These are phyloP conservation scores for Ephemerocybe angulata DNA, from an alignment of 768 basidiomycete species.

Conservation along the genomic window DNA sequence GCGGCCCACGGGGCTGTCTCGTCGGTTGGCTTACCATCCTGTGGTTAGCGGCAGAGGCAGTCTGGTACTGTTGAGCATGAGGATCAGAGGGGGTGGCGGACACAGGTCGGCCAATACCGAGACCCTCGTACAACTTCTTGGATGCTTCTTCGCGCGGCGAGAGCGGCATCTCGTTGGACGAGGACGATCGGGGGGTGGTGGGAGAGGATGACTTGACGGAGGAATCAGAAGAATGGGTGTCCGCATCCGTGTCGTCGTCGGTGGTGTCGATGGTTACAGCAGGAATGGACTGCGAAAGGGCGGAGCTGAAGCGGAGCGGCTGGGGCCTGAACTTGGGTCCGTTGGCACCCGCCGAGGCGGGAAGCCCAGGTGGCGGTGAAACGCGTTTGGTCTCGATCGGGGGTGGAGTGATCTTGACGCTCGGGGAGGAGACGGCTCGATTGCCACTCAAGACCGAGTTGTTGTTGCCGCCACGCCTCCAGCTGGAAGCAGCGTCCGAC, in stretches of 20 bases:
- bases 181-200: conserved; percentile 68
- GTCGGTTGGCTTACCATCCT: conserved; percentile 69
- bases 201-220: conserved; percentile 70
- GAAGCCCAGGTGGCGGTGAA: conserved; percentile 45
- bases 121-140: conserved; percentile 85
- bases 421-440: conserved; percentile 59
- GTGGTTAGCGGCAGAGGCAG: conserved; percentile 41
- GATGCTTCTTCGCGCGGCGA: conserved; percentile 84
- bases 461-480: conserved; percentile 73
- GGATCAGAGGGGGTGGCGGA: conserved; percentile 40
- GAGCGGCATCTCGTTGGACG: conserved; percentile 59
- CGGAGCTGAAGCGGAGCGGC: conserved; percentile 59
- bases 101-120: conserved; percentile 74
- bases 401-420: conserved; percentile 71
- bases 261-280: conserved; percentile 54
- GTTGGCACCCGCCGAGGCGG: conserved; percentile 18
- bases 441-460: conserved; percentile 70
- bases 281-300: conserved; percentile 50
- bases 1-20: conserved; percentile 86
- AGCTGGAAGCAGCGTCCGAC: conserved; percentile 74
- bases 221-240: conserved; percentile 55
- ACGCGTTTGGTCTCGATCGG: conserved; percentile 49
- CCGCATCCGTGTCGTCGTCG: conserved; percentile 51
- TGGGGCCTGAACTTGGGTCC: conserved; percentile 54
- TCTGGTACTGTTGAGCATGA: conserved; percentile 34